Evolutionary conservation across 2,329 filamentous ascomycete genomes (phyloP).

Genomic region (Pestalotiopsis sp.): DNA sequence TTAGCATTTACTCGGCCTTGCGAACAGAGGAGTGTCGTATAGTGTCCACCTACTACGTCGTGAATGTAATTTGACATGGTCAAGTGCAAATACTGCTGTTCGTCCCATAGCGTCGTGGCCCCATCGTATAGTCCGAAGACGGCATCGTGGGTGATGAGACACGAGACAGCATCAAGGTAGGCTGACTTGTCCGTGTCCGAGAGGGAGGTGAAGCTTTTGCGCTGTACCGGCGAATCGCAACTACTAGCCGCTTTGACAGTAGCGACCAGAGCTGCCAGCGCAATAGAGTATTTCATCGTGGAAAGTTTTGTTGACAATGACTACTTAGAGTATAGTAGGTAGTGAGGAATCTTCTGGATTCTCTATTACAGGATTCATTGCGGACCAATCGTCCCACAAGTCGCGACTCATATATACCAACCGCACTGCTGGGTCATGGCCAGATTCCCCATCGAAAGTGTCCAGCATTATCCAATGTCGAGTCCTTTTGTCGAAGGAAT

Average conservation of each 20-base stretch:
- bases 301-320: background rate
- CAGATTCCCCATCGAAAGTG: background rate
- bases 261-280: background rate
- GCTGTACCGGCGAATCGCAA: slow-evolving; percentile 8
- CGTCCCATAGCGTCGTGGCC: slow-evolving; percentile 9
- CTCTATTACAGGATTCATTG: background rate
- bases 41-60: background rate
- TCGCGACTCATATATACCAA: background rate
- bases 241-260: background rate
- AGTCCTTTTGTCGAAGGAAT: too few species aligned
- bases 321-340: background rate
- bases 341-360: background rate
- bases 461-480: background rate
- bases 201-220: slow-evolving; percentile 5
- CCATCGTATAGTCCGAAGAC: slow-evolving; percentile 8
- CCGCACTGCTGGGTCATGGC: background rate
- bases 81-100: slow-evolving; percentile 10
- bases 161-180: background rate
- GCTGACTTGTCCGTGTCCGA: background rate
- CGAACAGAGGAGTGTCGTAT: background rate
- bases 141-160: slow-evolving; percentile 3
- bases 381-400: background rate
- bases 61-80: slow-evolving; percentile 9
- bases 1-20: background rate
- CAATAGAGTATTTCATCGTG: background rate